phyloP scores from a whole-genome alignment of 1,284 basidiomycete species.

The Mycosarcoma maydis region DNA sequence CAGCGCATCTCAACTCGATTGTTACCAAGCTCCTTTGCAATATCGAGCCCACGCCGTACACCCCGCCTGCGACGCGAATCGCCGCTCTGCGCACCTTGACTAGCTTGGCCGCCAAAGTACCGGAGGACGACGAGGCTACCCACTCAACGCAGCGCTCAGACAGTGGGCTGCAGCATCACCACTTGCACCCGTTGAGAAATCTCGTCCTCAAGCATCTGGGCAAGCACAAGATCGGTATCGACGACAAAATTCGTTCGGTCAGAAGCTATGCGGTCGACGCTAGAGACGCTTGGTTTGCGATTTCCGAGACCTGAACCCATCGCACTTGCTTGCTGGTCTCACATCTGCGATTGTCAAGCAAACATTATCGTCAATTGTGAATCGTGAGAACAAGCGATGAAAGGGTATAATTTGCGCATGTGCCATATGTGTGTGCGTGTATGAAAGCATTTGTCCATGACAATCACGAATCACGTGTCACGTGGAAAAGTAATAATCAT shows the following conservation, averaged over 20 bases:
- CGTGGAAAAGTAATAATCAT: conserved; percentile 40
- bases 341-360: no score
- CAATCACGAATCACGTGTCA: background rate
- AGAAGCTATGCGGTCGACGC: conserved; percentile 57
- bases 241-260: conserved; percentile 53
- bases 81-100: conserved; percentile 81
- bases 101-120: conserved; percentile 77
- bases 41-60: conserved; percentile 25
- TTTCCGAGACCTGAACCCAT: conserved; percentile 18
- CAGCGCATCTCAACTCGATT: conserved; percentile 32
- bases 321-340: no score
- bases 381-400: no score
- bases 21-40: conserved; percentile 40
- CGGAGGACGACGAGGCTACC: conserved; percentile 79
- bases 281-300: conserved; percentile 54
- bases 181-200: conserved; percentile 22
- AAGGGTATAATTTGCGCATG: background rate
- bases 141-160: conserved; percentile 6
- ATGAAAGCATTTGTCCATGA: no score
- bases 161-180: conserved; percentile 24
- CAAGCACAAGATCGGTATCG: conserved; percentile 42
- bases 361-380: background rate
- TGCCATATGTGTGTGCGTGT: background rate
- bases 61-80: conserved; percentile 74
- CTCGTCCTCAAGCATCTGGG: conserved; percentile 79